These are phyloP conservation scores for Kazachstania psychrophila DNA, from an alignment of 805 yeast genomes.

Conservation along the genomic window DNA sequence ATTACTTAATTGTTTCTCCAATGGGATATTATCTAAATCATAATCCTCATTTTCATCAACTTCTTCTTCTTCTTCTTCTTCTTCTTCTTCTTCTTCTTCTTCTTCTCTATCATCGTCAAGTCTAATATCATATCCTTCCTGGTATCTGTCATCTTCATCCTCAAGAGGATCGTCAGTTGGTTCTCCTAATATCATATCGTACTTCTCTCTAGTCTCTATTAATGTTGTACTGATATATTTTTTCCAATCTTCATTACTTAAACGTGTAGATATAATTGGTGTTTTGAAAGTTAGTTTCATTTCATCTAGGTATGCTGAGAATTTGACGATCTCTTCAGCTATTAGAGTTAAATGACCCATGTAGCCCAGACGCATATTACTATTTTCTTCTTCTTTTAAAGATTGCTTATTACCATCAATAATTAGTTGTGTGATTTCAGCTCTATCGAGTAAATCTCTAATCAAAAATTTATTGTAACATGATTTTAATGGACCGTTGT, in stretches of 20 bases:
- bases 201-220: conserved; percentile 85
- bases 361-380: conserved; percentile 74
- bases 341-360: conserved; percentile 93
- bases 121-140: conserved; percentile 24
- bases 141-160: conserved; percentile 52
- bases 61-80: conserved; percentile 11
- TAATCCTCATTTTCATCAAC: conserved; percentile 8
- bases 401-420: conserved; percentile 57
- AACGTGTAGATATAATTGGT: conserved; percentile 17
- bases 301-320: conserved; percentile 39
- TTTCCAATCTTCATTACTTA: conserved; percentile 47
- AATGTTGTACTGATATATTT: conserved; percentile 73
- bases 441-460: conserved; percentile 52
- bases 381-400: conserved; percentile 48
- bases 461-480: conserved; percentile 62
- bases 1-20: too few species aligned
- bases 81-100: conserved; percentile 28
- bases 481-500: conserved; percentile 62
- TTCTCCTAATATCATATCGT: conserved; percentile 91
- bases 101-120: conserved; percentile 48
- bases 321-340: conserved; percentile 94
- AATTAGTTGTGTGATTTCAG: conserved; percentile 51
- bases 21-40: conserved; percentile 2
- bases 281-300: conserved; percentile 24
- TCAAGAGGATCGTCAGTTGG: conserved; percentile 30